Conservation (phyloP, 345 rosid species). For the Bruguiera parviflora region DNA sequence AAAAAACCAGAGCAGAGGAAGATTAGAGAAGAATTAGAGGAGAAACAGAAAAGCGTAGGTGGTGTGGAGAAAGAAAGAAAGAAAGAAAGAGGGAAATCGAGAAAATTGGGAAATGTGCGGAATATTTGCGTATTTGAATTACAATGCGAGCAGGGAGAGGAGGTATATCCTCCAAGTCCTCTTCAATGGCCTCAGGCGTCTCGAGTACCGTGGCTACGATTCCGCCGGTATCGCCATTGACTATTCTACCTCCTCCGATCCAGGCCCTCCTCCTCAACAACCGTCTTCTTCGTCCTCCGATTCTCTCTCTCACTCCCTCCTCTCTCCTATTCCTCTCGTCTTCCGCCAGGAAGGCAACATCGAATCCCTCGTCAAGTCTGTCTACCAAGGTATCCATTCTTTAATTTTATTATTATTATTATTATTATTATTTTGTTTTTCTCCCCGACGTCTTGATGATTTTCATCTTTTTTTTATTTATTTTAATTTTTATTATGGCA, state of each 20-base stretch:
- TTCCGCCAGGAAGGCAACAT: slow-evolving; percentile 93
- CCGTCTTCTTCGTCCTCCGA: background rate
- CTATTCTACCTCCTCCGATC: slow-evolving; percentile 23
- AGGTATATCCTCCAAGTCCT: slow-evolving; percentile 79
- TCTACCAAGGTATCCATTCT: slow-evolving; percentile 54
- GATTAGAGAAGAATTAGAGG: background rate
- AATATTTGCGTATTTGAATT: slow-evolving; percentile 89
- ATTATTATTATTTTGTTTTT: background rate
- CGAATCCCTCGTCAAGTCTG: slow-evolving; percentile 91
- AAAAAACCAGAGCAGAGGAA: background rate
- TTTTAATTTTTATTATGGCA: no score
- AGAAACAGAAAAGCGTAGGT: background rate
- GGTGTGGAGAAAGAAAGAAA: background rate
- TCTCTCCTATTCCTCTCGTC: slow-evolving; percentile 48
- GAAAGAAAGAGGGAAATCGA: background rate
- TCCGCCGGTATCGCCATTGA: slow-evolving; percentile 93
- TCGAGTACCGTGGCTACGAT: slow-evolving; percentile 95
- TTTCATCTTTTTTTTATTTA: no score
- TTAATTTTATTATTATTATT: background rate
- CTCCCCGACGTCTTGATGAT: background rate
- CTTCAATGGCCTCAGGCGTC: slow-evolving; percentile 93
- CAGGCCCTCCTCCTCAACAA: background rate
- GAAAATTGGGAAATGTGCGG: slow-evolving; percentile 59
- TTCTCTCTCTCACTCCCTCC: slow-evolving; percentile 5
- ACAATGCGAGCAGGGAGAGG: slow-evolving; percentile 61